A percentile compares a stretch with the other conserved stretches of the same genome.
Conservation (phyloP, 2,329 filamentous ascomycete species). For the Pseudocercospora ulei region DNA sequence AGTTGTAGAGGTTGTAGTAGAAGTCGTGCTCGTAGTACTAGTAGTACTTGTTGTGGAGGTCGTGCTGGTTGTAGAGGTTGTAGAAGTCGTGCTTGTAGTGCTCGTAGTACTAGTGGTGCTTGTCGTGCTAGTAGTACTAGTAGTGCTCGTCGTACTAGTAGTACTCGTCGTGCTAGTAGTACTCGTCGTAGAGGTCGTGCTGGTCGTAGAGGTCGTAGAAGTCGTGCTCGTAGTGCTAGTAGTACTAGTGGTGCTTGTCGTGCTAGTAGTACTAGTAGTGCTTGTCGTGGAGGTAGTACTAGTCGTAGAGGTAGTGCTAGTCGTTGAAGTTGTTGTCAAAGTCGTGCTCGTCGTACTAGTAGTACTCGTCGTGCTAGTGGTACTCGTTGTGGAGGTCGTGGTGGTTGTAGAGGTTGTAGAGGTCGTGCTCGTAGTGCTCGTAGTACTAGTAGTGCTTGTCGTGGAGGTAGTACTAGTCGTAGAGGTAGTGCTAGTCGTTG, state of each 20-base stretch:
- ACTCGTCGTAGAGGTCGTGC: neutral
- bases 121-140: no score
- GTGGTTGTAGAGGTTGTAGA: neutral
- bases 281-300: no score
- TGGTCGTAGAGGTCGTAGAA: neutral
- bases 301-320: no score
- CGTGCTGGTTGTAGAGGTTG: no score
- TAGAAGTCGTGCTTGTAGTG: neutral
- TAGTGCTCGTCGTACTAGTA: neutral
- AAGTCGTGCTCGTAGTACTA: neutral
- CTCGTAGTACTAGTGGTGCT: no score
- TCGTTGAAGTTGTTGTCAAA: neutral
- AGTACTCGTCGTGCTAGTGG: neutral
- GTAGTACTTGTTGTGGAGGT: no score
- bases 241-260: neutral
- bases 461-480: neutral
- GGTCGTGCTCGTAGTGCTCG: neutral
- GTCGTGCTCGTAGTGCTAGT: no score
- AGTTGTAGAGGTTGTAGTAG: neutral
- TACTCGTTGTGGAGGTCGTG: neutral
- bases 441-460: neutral
- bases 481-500: neutral
- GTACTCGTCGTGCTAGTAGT: no score
- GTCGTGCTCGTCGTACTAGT: slow-evolving; percentile 1
- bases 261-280: neutral